Percentiles rank a stretch among this genome's conserved stretches.
phyloP scores from a whole-genome alignment of 2,329 filamentous ascomycete species.

The Penicillium paneum region DNA sequence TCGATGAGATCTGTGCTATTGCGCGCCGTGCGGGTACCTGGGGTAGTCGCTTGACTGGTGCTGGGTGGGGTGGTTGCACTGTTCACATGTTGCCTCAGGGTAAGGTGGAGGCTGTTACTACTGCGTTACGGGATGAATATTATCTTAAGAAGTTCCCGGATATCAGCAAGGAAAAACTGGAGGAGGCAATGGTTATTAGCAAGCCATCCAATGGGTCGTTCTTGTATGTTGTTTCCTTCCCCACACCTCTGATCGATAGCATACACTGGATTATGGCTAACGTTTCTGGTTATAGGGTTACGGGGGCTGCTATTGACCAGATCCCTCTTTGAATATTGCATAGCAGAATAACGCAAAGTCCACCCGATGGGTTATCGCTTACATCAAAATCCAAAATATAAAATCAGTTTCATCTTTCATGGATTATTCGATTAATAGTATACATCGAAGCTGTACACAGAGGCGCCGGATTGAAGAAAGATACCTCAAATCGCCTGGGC shows the following conservation, averaged over 20 bases:
- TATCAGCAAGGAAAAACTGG: conserved; percentile 68
- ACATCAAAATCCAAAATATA: background rate
- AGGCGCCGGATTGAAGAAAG: background rate
- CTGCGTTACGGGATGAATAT: conserved; percentile 76
- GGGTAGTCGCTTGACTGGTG: conserved; percentile 83
- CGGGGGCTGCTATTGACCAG: conserved; percentile 38
- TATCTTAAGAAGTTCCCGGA: conserved; percentile 69
- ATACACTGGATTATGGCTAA: conserved; percentile 12
- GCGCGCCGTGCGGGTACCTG: conserved; percentile 75
- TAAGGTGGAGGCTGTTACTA: conserved; percentile 73
- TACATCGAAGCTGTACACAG: background rate
- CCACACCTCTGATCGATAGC: background rate
- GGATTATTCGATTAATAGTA: background rate
- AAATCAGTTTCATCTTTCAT: background rate
- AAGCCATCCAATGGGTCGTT: conserved; percentile 59
- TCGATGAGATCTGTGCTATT: conserved; percentile 83
- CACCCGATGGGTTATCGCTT: background rate
- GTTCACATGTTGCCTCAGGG: conserved; percentile 87
- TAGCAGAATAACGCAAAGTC: background rate
- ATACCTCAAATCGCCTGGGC: background rate
- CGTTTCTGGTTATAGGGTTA: conserved; percentile 27
- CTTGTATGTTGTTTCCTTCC: conserved; percentile 32
- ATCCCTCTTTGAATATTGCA: conserved; percentile 25
- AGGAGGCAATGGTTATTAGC: conserved; percentile 81
- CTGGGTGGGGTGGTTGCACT: conserved; percentile 94